Base-by-base conservation (phyloP, 1,284 basidiomycete genomes). In the Taiwanofungus camphoratus region DNA sequence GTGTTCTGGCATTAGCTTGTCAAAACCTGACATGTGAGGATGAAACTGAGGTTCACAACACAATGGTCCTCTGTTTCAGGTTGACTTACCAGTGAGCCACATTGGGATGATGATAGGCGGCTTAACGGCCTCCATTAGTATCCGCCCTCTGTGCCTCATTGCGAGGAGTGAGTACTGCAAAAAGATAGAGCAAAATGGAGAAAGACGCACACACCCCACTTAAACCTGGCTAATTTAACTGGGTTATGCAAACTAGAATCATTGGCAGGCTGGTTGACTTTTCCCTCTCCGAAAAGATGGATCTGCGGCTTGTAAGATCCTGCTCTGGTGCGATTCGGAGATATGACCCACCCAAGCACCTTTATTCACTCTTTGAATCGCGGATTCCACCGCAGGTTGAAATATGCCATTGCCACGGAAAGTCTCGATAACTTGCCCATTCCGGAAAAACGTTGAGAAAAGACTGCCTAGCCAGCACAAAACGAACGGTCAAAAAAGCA, bases 271-370 rank as follows among this genome's bases (percentile, higher is more conserved):
- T 92, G 93, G 58, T 92, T 88, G 35, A 98, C 82, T 53, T 87
- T 89, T 18, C 95, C 94, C 64, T 99, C 96, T 0, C 92, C 82
- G 54, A 94, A 99, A 32, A 99, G 73, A 59, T 99, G 95, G 9
- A 97, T 72, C 92, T 94, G 46, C 30, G 11, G 13, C 22, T 3
- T 29, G 16, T 5, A 18, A 27, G 33, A 18, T 6, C 2, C 16
- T 11, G 22, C 23, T 11, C 12, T 24, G 27, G 40, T 34, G 34
- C 8, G 13, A 15, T 9, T n/a, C 2, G 22, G 27, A 22, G 5
- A 36, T 38, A 29, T 13, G 40, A 64, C 76, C 37, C 48, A 95
- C 91, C 95, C 94, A 98, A 46, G 76, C 77, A 9, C 92, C 93
- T 22, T 74, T 59, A 58, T 92, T 76, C 23, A 99, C 67, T 60